A percentile compares a stretch with the other conserved stretches of the same genome.
These are phyloP conservation scores for Simplicillium sp. DNA, from an alignment of 2,329 filamentous ascomycete species.

Conservation along the genomic window DNA sequence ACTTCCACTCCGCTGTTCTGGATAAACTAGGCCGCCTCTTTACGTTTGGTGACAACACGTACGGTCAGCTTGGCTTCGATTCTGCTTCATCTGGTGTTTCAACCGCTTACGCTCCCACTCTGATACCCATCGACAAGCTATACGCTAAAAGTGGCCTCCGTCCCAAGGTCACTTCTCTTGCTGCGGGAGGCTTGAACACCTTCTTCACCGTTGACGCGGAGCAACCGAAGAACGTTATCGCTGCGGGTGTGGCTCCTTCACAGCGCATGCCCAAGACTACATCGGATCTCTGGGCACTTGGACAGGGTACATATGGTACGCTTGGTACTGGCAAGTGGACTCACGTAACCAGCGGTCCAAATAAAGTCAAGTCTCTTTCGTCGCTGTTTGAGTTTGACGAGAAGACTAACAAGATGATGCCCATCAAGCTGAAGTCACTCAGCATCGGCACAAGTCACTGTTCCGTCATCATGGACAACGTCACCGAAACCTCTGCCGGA, in stretches of 20 bases:
- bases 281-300: slow-evolving; percentile 74
- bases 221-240: slow-evolving; percentile 22
- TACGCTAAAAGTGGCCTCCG: slow-evolving; percentile 57
- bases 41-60: slow-evolving; percentile 82
- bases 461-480: slow-evolving; percentile 75
- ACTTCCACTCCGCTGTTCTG: slow-evolving; percentile 74
- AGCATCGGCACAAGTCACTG: slow-evolving; percentile 74
- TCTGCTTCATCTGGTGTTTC: slow-evolving; percentile 47
- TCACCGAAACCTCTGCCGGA: slow-evolving; percentile 54
- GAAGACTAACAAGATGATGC: slow-evolving; percentile 50
- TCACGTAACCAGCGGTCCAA: slow-evolving; percentile 68
- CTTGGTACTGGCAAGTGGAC: slow-evolving; percentile 85
- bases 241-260: slow-evolving; percentile 15
- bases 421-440: slow-evolving; percentile 67
- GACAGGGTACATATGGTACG: slow-evolving; percentile 73
- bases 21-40: slow-evolving; percentile 72
- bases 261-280: slow-evolving; percentile 20
- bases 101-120: slow-evolving; percentile 58
- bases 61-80: slow-evolving; percentile 84
- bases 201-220: slow-evolving; percentile 80
- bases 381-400: slow-evolving; percentile 86
- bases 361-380: slow-evolving; percentile 75
- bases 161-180: slow-evolving; percentile 64
- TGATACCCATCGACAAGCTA: slow-evolving; percentile 60
- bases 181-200: slow-evolving; percentile 77